Evolutionary conservation across 2,329 filamentous ascomycete species (phyloP), one percentile per base, ranked within the genome.

Genomic region (Cladophialophora carrionii): DNA sequence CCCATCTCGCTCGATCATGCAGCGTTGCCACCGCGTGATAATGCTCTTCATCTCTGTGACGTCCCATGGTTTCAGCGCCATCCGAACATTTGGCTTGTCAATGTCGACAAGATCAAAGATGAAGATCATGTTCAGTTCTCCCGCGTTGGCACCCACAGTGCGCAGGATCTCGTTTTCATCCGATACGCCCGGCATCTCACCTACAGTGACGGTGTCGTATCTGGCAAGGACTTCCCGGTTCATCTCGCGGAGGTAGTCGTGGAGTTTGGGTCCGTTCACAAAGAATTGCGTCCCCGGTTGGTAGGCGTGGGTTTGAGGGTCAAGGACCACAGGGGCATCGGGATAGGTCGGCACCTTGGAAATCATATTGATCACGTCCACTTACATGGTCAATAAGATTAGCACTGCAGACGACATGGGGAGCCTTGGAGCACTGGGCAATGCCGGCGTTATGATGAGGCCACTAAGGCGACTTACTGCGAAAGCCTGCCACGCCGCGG

Each of bases 361-460:
- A 73, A 90, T 89, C 77, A 89, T 84, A 75, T 90, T 90, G 75
- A 91, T 88, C 0, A 88, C 88, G 72, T 91, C 89, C 76, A 43
- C 37, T 43, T 43, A 14, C 17, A n/a, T 6, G 4, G 7, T n/a
- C 17, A n/a, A 3, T 17, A n/a, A 7, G 14, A 7, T 43, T 43
- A 43, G 37, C 37, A 43, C 17, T n/a, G 37, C 17, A n/a, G n/a
- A 43, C n/a, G 17, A 2, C 17, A 51, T 12, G 20, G 22, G 22
- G 48, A 26, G 6, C 37, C 6, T 7, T 8, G 17, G 6, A 17
- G 5, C 4, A 43, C 37, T 20, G 14, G 17, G n/a, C 9, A 26
- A 20, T 20, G 48, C 20, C n/a, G 20, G 20, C 9, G 4, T 24
- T 51, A 51, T 20, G 48, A 43, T n/a, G 14, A 5, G 37, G 8